Conservation (phyloP, 2,329 filamentous ascomycete genomes). For the Penicillium decumbens region DNA sequence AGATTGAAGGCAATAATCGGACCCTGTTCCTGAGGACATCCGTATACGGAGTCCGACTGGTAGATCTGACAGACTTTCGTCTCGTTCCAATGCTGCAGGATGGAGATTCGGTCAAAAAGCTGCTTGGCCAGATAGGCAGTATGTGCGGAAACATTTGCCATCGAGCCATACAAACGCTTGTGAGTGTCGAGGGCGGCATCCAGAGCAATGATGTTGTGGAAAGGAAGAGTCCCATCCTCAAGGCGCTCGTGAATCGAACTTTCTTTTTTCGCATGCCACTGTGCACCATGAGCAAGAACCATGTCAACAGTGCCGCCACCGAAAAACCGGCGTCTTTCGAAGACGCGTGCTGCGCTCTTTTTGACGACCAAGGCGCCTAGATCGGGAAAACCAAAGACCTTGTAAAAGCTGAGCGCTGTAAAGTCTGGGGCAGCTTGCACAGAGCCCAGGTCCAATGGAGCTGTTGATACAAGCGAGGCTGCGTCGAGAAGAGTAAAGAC, state of each 20-base stretch:
- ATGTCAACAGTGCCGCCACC: constrained; percentile 92
- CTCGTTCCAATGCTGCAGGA: constrained; percentile 66
- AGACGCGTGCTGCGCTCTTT: constrained; percentile 60
- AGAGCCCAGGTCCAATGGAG: constrained; percentile 66
- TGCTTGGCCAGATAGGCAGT: constrained; percentile 59
- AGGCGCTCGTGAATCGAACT: constrained; percentile 70
- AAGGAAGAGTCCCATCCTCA: constrained; percentile 86
- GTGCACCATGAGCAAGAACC: constrained; percentile 69
- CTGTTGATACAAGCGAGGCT: constrained; percentile 73
- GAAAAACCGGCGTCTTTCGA: constrained; percentile 72
- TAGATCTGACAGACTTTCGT: constrained; percentile 64
- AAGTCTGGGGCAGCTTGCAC: constrained; percentile 69
- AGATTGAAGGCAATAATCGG: constrained; percentile 84
- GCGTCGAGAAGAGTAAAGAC: constrained; percentile 74
- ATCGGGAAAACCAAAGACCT: constrained; percentile 96
- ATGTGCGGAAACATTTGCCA: constrained; percentile 66
- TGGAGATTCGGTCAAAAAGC: constrained; percentile 55
- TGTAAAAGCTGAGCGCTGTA: constrained; percentile 82
- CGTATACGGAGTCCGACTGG: constrained; percentile 40
- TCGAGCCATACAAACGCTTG: constrained; percentile 63
- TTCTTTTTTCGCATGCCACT: constrained; percentile 77
- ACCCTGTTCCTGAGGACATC: constrained; percentile 52
- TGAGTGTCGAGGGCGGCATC: constrained; percentile 70
- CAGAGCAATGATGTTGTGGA: constrained; percentile 84
- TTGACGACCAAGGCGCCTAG: constrained; percentile 79